These are phyloP conservation scores for Entomortierella parvispora DNA, from an alignment of 192 early-diverging fungal species.

Conservation along the genomic window DNA sequence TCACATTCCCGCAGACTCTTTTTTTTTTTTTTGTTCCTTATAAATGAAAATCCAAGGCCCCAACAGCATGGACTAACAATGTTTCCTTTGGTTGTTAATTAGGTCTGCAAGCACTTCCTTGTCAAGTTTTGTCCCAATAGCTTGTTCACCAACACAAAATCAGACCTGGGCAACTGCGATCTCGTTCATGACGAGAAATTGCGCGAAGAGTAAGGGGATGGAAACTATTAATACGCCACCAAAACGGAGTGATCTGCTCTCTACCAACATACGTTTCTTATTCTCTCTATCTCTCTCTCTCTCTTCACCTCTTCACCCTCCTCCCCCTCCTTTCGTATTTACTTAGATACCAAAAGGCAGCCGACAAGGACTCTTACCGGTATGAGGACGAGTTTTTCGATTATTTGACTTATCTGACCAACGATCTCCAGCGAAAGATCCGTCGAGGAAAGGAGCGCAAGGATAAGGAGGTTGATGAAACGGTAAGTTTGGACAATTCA, in stretches of 20 bases:
- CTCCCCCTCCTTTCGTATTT: not conserved
- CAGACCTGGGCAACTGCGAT: constrained; percentile 81
- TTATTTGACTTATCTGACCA: constrained; percentile 67
- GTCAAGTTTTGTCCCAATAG: constrained; percentile 86
- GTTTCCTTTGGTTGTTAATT: not conserved
- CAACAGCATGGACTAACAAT: not conserved
- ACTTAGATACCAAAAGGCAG: constrained; percentile 68
- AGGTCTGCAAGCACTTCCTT: constrained; percentile 83
- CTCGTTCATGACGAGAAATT: constrained; percentile 87
- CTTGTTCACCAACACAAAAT: constrained; percentile 90
- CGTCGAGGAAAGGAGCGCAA: constrained; percentile 74
- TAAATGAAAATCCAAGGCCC: too few relatives aligned
- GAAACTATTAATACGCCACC: not conserved
- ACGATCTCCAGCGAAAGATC: constrained; percentile 79
- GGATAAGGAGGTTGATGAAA: constrained; percentile 71
- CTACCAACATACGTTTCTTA: not conserved
- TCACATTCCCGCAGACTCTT: not conserved
- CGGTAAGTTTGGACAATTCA: constrained; percentile 36
- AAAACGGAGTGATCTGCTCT: not conserved
- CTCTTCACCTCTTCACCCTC: not conserved
- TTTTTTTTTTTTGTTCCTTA: too few relatives aligned
- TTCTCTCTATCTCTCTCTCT: not conserved
- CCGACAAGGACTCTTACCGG: constrained; percentile 73
- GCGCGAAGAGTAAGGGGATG: constrained; percentile 57
- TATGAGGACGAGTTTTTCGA: constrained; percentile 81